Evolutionary conservation across 1,284 basidiomycete species (phyloP).

Genomic region (Mrakiaceae sp.): DNA sequence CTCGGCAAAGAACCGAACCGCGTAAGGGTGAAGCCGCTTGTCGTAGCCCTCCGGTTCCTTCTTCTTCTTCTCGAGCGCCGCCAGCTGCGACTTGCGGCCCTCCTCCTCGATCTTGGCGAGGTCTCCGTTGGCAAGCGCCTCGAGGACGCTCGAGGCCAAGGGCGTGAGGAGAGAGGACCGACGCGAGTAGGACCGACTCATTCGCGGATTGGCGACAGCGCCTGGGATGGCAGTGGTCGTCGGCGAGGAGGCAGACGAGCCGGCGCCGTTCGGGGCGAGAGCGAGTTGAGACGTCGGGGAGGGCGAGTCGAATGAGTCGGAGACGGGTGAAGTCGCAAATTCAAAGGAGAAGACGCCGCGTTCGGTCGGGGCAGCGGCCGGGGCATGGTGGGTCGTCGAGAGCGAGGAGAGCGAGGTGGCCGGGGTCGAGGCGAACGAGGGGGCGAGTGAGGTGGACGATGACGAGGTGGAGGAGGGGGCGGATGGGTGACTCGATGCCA

Average conservation of each 20-base stretch:
- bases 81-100: slow-evolving; percentile 26
- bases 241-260: slow-evolving; percentile 17
- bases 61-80: slow-evolving; percentile 11
- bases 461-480: slow-evolving; percentile 2
- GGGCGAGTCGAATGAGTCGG: slow-evolving; percentile 34
- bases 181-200: slow-evolving; percentile 34
- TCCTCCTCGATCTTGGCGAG: slow-evolving; percentile 16
- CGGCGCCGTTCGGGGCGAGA: not conserved
- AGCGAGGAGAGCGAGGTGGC: not conserved
- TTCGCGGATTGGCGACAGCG: slow-evolving; percentile 27
- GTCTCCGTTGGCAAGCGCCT: slow-evolving; percentile 18
- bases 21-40: slow-evolving; percentile 36
- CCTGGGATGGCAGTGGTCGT: slow-evolving; percentile 25
- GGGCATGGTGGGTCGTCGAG: not conserved
- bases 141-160: slow-evolving; percentile 29
- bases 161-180: slow-evolving; percentile 34
- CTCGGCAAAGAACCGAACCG: slow-evolving; percentile 38
- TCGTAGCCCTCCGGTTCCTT: slow-evolving; percentile 26
- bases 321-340: slow-evolving; percentile 34
- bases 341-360: slow-evolving; percentile 22
- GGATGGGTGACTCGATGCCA: not conserved
- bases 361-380: too few relatives aligned
- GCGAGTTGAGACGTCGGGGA: slow-evolving; percentile 14
- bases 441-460: not conserved
- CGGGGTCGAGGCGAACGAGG: not conserved